A percentile compares a stretch with the other conserved stretches of the same genome.
These are phyloP conservation scores for Sclerotinia glacialis DNA, from an alignment of 2,329 filamentous ascomycete genomes.

Conservation along the genomic window DNA sequence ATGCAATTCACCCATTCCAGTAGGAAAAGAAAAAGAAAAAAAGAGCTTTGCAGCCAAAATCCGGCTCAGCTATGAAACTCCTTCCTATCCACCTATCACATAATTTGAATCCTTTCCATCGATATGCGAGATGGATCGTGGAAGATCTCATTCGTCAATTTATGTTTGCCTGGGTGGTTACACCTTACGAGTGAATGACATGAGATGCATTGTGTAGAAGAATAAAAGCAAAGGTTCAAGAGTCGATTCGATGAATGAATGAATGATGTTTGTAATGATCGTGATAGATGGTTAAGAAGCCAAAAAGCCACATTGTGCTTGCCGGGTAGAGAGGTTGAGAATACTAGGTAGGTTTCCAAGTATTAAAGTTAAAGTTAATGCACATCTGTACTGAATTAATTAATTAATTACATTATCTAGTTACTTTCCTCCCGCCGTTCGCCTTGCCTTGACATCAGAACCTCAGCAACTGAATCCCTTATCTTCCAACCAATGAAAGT, in stretches of 20 bases:
- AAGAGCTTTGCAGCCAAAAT: neutral
- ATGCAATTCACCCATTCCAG: neutral
- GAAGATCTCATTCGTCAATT: neutral
- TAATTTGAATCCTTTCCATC: neutral
- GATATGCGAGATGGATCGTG: neutral
- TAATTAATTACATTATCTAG: too few species aligned
- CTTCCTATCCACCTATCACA: conserved; percentile 13
- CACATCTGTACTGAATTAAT: too few species aligned
- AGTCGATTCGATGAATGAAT: too few species aligned
- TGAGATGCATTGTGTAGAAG: neutral
- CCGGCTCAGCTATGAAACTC: neutral
- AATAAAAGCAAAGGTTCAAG: neutral
- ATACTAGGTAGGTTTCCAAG: too few species aligned
- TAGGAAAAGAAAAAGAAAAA: neutral
- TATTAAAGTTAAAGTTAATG: too few species aligned
- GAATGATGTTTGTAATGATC: neutral
- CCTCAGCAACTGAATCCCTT: neutral
- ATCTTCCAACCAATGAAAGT: neutral
- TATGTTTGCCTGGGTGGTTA: neutral
- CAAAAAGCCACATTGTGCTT: neutral
- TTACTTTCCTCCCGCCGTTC: too few species aligned
- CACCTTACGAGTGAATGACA: neutral
- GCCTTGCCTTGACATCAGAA: neutral
- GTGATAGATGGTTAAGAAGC: neutral
- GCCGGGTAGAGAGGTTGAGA: too few species aligned